Conservation (phyloP, 106 monocot genomes). For the Acorus calamus region DNA sequence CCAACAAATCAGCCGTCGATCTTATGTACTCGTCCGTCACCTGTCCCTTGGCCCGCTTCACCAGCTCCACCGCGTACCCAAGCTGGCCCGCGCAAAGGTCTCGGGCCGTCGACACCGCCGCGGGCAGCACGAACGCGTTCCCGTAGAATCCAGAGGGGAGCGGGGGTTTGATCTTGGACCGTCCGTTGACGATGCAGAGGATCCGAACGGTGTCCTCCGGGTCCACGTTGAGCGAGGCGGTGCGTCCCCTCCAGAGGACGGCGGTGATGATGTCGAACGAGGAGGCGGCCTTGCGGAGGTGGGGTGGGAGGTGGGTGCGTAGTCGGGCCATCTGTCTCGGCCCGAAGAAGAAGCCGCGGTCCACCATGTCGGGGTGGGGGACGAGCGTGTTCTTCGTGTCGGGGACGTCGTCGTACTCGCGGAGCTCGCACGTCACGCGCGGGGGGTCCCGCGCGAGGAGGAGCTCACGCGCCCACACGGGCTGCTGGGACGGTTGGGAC, state of each 20-base stretch:
- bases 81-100: constrained; percentile 30
- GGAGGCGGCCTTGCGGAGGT: constrained; percentile 21
- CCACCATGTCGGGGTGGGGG: constrained; percentile 24
- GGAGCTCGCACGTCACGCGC: constrained; percentile 13
- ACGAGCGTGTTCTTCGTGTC: constrained; percentile 18
- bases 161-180: constrained; percentile 8
- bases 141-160: constrained; percentile 65
- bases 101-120: constrained; percentile 29
- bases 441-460: constrained; percentile 30
- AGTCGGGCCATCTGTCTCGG: constrained; percentile 14
- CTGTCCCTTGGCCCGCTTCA: constrained; percentile 35
- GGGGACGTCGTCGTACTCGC: constrained; percentile 36
- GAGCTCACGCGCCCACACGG: constrained; percentile 28
- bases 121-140: constrained; percentile 49
- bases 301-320: constrained; percentile 12
- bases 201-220: constrained; percentile 35
- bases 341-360: constrained; percentile 48
- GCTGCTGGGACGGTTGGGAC: constrained; percentile 11
- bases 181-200: constrained; percentile 37
- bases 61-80: constrained; percentile 38
- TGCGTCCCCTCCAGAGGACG: constrained; percentile 47
- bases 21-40: constrained; percentile 45
- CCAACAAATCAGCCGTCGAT: constrained; percentile 54
- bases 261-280: constrained; percentile 54
- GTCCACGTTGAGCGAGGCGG: constrained; percentile 21